Evolutionary conservation across 495 filamentous ascomycete genomes (phyloP).

Genomic region (Opeltia flavorubescens): DNA sequence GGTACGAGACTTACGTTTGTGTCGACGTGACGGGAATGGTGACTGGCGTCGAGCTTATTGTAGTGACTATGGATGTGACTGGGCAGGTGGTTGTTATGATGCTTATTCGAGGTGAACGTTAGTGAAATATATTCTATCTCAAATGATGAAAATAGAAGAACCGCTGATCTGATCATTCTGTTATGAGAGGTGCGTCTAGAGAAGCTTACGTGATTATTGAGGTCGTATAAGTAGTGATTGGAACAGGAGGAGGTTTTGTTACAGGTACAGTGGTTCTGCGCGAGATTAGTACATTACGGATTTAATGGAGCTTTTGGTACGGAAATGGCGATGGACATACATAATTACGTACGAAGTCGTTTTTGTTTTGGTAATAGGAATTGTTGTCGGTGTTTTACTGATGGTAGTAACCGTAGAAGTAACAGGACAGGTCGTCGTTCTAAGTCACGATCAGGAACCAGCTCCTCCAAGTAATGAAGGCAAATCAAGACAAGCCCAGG

Average conservation of each 20-base stretch:
- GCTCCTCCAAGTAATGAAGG: background rate
- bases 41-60: slow-evolving; percentile 17
- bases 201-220: background rate
- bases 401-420: background rate
- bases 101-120: background rate
- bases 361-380: slow-evolving; percentile 3
- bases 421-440: background rate
- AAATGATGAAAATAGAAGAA: too few species aligned
- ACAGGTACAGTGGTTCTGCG: slow-evolving; percentile 3
- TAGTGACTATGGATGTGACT: slow-evolving; percentile 14
- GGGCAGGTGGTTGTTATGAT: slow-evolving; percentile 13
- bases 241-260: background rate
- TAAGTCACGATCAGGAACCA: too few species aligned
- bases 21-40: slow-evolving; percentile 18
- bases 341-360: slow-evolving; percentile 7
- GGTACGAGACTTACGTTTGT: slow-evolving; percentile 16
- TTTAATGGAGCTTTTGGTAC: background rate
- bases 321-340: background rate
- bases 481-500: background rate
- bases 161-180: background rate
- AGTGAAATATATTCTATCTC: too few species aligned
- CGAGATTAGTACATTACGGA: background rate
- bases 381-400: background rate
- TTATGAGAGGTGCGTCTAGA: background rate
- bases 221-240: background rate